Conservation (phyloP, 495 filamentous ascomycete genomes). For the Lasiosphaeriaceae sp. region DNA sequence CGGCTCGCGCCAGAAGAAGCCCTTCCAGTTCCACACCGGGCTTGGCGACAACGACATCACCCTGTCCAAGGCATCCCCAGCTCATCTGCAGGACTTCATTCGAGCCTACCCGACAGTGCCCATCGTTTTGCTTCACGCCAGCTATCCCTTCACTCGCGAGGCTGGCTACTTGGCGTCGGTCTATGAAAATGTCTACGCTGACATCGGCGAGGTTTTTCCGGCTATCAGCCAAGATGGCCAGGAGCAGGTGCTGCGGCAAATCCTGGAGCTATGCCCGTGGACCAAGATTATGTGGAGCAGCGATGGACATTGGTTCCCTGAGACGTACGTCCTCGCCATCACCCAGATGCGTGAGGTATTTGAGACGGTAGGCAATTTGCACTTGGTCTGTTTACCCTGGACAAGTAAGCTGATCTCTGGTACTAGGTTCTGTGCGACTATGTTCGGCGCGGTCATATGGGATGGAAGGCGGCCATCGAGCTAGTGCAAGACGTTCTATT, state of each 20-base stretch:
- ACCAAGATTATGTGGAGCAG: conserved; percentile 82
- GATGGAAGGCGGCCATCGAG: conserved; percentile 51
- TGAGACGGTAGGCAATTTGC: conserved; percentile 47
- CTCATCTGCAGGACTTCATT: conserved; percentile 73
- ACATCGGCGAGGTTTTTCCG: conserved; percentile 84
- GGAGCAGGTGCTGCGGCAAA: conserved; percentile 65
- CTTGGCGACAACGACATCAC: conserved; percentile 81
- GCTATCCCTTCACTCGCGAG: conserved; percentile 81
- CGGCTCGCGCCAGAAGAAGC: conserved; percentile 50
- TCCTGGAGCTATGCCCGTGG: conserved; percentile 71
- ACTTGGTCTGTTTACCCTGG: background rate
- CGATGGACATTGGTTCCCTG: conserved; percentile 79
- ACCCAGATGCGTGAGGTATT: conserved; percentile 74
- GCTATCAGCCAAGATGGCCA: conserved; percentile 77
- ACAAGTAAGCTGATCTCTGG: background rate
- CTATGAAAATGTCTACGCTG: conserved; percentile 80
- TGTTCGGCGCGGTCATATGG: conserved; percentile 55
- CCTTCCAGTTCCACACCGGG: conserved; percentile 84
- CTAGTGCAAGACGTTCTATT: conserved; percentile 62
- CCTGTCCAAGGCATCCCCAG: conserved; percentile 66
- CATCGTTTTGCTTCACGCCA: conserved; percentile 77
- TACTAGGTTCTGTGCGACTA: conserved; percentile 58
- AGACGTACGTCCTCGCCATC: conserved; percentile 76
- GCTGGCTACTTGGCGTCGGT: conserved; percentile 76
- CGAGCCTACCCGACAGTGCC: conserved; percentile 61